Evolutionary conservation across 352 stramenopile species (phyloP), one percentile per base, ranked within the genome.

Genomic region (Globisporangium megalacanthum): DNA sequence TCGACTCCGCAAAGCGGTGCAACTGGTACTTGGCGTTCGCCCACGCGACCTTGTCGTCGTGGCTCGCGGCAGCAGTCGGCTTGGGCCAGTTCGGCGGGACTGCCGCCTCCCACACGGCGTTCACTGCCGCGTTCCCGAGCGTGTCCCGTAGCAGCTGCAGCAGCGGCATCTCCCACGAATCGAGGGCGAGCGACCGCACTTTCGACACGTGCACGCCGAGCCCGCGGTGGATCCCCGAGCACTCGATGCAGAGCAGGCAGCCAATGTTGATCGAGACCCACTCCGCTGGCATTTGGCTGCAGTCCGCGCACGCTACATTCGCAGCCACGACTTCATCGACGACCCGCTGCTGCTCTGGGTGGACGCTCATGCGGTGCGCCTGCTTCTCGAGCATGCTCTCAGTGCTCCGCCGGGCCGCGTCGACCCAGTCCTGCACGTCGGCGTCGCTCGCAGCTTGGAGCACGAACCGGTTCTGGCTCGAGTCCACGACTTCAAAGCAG

Each of bases 231-330:
- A 99, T 98, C 15, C 94, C 96, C 41, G 87, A 97, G 66, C 96
- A 99, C 65, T 98, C 88, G 62, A 99, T 98, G 64, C 96, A 99
- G 37, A 99, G 67, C 22, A 98, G 73, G 49, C 96, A 89, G 13
- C 96, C 95, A 49, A 99, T 85, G 71, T 99, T 99, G 57, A 98
- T 89, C 33, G 88, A 98, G 36, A 97, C 94, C 96, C 96, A 99
- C 57, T 98, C 93, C 1, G 95, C 80, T 6, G 88, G 85, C 13
- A 72, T 68, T 41, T 85, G 76, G 50, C 79, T 75, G 58, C 86
- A 95, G 50, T 95, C 86, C 0, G 82, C 77, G 49, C 86, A 95
- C 36, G 52, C 61, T 3, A 66, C 61, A 52, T 91, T 95, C n/a
- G 52, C 65, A 8, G 74, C 59, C 7, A 73, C 70, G 31, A 95